Conservation (phyloP, 257 asterid genomes). For the Sherardia arvensis region DNA sequence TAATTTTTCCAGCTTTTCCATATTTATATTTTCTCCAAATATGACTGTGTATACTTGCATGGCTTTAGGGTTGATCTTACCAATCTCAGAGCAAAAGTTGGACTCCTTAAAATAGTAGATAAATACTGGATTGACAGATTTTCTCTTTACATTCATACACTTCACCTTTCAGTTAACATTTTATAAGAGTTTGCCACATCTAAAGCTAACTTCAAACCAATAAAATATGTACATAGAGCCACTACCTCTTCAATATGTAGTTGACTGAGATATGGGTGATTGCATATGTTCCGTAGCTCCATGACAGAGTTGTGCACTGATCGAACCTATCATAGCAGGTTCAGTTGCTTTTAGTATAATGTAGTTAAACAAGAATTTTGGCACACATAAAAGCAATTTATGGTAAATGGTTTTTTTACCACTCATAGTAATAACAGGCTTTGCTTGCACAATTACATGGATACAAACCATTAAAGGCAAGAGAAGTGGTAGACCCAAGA, state of each 20-base stretch:
- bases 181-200: not conserved
- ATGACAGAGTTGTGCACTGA: conserved; percentile 96
- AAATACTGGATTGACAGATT: no score
- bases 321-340: conserved; percentile 53
- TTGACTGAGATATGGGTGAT: conserved; percentile 98
- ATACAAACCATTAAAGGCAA: not conserved
- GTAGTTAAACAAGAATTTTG: not conserved
- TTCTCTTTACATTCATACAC: not conserved
- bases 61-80: not conserved
- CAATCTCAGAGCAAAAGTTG: not conserved
- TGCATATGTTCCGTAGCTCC: conserved; percentile 98
- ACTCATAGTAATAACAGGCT: not conserved
- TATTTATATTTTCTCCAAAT: not conserved
- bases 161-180: not conserved
- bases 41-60: not conserved
- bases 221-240: conserved; percentile 11
- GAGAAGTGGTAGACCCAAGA: not conserved
- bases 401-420: no score
- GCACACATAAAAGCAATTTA: not conserved
- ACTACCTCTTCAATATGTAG: conserved; percentile 97
- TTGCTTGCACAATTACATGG: not conserved
- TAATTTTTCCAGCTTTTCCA: not conserved
- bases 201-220: not conserved
- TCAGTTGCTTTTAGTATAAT: conserved; percentile 10
- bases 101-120: no score